Conservation (phyloP, 225 moss, liverwort and hornwort species). For the Takakia lepidozioides region DNA sequence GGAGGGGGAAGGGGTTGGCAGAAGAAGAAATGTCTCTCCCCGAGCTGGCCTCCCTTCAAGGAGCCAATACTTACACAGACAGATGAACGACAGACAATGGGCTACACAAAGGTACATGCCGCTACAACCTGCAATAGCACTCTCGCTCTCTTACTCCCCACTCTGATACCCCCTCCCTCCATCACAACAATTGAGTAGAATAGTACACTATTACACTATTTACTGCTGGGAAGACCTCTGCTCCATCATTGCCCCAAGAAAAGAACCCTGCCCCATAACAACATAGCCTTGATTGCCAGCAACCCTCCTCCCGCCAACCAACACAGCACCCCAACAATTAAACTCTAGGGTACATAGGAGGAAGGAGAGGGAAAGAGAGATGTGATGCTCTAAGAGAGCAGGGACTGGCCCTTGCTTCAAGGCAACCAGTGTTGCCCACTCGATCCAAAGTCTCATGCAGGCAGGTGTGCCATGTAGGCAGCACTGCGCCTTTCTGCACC, state of each 20-base stretch:
- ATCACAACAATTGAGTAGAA: constrained; percentile 60
- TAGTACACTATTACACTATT: constrained; percentile 89
- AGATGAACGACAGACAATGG: constrained; percentile 38
- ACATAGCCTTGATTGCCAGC: constrained; percentile 12
- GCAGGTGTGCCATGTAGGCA: constrained; percentile 72
- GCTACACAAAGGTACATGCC: constrained; percentile 66
- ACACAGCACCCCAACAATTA: too few species aligned
- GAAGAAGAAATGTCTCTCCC: constrained; percentile 35
- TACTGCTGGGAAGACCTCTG: constrained; percentile 54
- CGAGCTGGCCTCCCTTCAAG: constrained; percentile 26
- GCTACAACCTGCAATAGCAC: constrained; percentile 54
- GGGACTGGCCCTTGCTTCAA: too few species aligned
- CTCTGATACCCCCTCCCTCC: constrained; percentile 50
- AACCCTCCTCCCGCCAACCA: constrained; percentile 5
- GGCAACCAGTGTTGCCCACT: too few species aligned
- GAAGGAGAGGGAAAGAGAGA: too few species aligned
- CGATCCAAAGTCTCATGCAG: too few species aligned
- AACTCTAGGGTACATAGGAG: too few species aligned
- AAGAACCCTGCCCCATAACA: constrained; percentile 16
- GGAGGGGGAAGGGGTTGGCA: constrained; percentile 34
- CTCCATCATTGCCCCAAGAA: too few species aligned
- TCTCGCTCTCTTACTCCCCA: constrained; percentile 39
- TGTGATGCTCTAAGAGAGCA: too few species aligned
- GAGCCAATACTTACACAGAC: constrained; percentile 59
- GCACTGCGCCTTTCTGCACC: constrained; percentile 96